Evolutionary conservation across 1,284 basidiomycete species (phyloP), one percentile per base, ranked within the genome.

Genomic region (Cystobasidiaceae sp.): DNA sequence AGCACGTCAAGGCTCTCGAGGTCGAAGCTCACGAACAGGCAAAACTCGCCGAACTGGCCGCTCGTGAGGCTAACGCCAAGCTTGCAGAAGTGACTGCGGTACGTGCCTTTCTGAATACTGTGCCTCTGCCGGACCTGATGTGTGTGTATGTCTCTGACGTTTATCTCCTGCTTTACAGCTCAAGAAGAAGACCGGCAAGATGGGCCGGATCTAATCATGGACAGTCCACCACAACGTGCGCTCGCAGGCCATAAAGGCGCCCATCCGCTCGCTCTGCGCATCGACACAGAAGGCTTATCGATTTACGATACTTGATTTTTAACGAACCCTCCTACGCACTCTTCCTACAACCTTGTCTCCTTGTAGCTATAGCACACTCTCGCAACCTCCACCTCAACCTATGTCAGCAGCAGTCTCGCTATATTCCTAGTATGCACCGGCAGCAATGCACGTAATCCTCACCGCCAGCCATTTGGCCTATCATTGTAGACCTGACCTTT

Each of bases 1-100:
- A 27, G 23, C 49, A 62, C 28, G 33, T 54, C 7, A 39, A 13
- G n/a, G 49, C 41, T 30, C 39, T 62, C 8, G 60, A 62, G 23
- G 37, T 21, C 27, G 49, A 62, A 33, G 60, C 60, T 15, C 30
- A 19, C 9, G 60, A 49, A 33, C 60, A 62, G 41, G 60, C 60
- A 27, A 61, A 48, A 61, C 17, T 49, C 7, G 59, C 59, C 13
- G 59, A 51, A 13, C 4, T 51, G 15, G 59, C 59, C 2, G 30
- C 59, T 30, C 21, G 41, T 4, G 49, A 62, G 34, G 60, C 60
- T 19, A 49, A 62, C 33, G 60, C 37, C 23, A 62, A 62, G 30
- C 25, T 62, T 15, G 21, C 21, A 13, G 60, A 52, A 25, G 30
- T 30, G 25, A 32, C 30, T 54, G 39, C 45, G 11, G 60, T 62